Evolutionary conservation across 2,329 filamentous ascomycete species (phyloP), one percentile per base, ranked within the genome.

Genomic region (Alternaria burnsii): DNA sequence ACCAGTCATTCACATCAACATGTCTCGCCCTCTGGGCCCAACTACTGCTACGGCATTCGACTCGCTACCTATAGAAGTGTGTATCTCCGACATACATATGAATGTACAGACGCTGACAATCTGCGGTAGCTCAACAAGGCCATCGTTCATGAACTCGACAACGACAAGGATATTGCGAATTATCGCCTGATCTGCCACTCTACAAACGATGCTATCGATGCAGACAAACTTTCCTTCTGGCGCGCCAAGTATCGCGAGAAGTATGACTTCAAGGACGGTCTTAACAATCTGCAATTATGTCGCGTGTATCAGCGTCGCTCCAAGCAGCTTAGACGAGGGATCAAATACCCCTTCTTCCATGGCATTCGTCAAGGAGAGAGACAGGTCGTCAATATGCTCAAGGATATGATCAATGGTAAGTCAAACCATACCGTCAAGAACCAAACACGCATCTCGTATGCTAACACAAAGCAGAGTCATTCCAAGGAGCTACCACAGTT

Each of bases 141-240:
- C 34, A 81, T 83, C 18, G 80, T 74, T 16, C 54, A 67, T 52
- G 55, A 72, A 16, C 68, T 84, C 20, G 72, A 77, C 1, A 59
- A 60, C 7, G 83, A 86, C 67, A 65, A 68, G 18, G 83, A 86
- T 61, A 67, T 86, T 14, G 66, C 69, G 24, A 75, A 64, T 53
- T 85, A 81, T 66, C 71, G 76, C 7, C 56, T 68, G 1, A 65
- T 80, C 20, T 85, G 83, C 72, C 71, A 67, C 8, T 66, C 64
- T 4, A 80, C 80, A 0, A 69, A 75, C 34, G 55, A 76, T 62
- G 78, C 81, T 7, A 70, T 85, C 54, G 76, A 82, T 30, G 76
- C 72, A 5, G 77, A 80, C 42, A 66, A 75, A 10, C 57, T 65
- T 24, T 81, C 78, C 7, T 82, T 85, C 68, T 87, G 84, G 84